Percentiles rank a stretch among this genome's conserved stretches.
Evolutionary conservation across 1,139 yeast species (phyloP).

Genomic region (Saccharomyces hybrid): DNA sequence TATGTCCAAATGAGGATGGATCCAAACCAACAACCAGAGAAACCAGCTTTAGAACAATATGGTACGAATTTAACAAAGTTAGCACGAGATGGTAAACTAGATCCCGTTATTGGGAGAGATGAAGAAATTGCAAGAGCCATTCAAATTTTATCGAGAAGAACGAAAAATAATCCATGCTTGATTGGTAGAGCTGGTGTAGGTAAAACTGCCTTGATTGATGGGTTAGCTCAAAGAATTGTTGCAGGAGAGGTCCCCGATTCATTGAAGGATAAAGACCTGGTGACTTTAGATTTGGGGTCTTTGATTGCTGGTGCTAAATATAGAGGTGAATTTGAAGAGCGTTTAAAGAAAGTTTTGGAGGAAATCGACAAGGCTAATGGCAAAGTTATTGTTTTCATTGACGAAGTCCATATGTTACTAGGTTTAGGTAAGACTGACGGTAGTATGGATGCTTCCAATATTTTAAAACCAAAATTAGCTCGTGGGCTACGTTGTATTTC

Average conservation of each 20-base stretch:
- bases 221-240: conserved; percentile 85
- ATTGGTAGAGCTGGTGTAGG: conserved; percentile 98
- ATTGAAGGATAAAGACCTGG: conserved; percentile 74
- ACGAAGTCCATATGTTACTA: conserved; percentile 82
- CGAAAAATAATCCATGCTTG: conserved; percentile 88
- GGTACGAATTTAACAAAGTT: conserved; percentile 84
- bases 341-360: conserved; percentile 72
- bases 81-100: conserved; percentile 85
- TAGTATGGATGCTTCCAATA: conserved; percentile 88
- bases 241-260: conserved; percentile 92
- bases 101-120: conserved; percentile 95
- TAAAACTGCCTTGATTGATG: conserved; percentile 94
- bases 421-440: conserved; percentile 96
- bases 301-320: conserved; percentile 90
- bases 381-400: conserved; percentile 74
- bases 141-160: conserved; percentile 83
- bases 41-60: conserved; percentile 75
- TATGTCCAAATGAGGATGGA: conserved; percentile 35
- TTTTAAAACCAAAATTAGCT: conserved; percentile 88
- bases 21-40: conserved; percentile 41
- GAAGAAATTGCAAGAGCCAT: conserved; percentile 90
- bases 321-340: conserved; percentile 92
- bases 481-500: conserved; percentile 95
- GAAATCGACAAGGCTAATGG: conserved; percentile 84
- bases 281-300: conserved; percentile 76